Base-by-base conservation (phyloP, 2,329 filamentous ascomycete genomes). In the Penicillium sp. region DNA sequence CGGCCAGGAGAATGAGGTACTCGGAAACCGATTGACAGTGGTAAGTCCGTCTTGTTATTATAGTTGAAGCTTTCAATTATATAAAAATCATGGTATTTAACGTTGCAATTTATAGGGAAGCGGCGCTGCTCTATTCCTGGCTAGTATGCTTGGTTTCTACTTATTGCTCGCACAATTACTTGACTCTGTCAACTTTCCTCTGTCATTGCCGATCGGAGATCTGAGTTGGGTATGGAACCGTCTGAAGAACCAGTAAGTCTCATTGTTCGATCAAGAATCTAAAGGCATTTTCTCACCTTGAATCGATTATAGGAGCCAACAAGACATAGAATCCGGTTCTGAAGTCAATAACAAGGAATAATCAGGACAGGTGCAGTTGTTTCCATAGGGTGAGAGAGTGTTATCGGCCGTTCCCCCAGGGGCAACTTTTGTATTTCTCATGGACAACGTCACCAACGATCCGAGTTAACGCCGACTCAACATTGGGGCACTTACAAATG, bases 71-170 rank as follows among this genome's bases (percentile, higher is more conserved):
- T 36, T 7, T 36, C 17, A n/a, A 20, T 9, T 40, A n/a, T 24
- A 18, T 48, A 32, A 5, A 6, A 8, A 8, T 4, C 8, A 10
- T 18, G 32, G n/a, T 5, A 23, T 23, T 6, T 37, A 21, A 37
- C 13, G 2, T 17, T 24, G 18, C 6, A 13, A 36, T 29, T 8
- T 7, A 26, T 10, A 54, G 52, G 52, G 52, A 27, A 33, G 29
- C 34, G 52, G 52, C 7, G 52, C 52, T 44, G 49, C 52, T 37
- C 29, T 55, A 30, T 55, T 55, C 23, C 23, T 49, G 6, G 49
- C 52, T 24, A 52, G 27, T 13, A 48, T 55, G 52, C 37, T 51
- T 6, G 52, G 52, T n/a, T 55, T 51, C 3, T 55, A 47, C 20
- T 15, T 55, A n/a, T 49, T 55, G 40, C 45, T 45, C 12, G 52